phyloP scores from a whole-genome alignment of 78 protist genomes.

The Polysphondylium violaceum region DNA sequence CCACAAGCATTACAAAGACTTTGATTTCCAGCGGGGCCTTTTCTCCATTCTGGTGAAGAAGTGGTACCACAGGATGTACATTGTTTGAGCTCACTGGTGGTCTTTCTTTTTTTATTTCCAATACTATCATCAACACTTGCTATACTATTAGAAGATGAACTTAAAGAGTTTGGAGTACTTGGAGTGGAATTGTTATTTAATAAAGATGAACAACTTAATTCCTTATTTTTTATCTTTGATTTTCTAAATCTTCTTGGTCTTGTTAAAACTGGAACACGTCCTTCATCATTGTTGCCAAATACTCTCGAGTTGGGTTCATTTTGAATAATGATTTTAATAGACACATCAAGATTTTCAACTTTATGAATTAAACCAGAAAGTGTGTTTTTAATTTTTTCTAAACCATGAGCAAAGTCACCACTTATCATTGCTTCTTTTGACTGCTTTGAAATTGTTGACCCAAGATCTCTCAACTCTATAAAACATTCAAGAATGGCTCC shows the following conservation, averaged over 20 bases:
- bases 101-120: slow-evolving; percentile 41
- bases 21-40: slow-evolving; percentile 76
- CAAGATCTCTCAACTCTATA: slow-evolving; percentile 57
- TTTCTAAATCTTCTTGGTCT: slow-evolving; percentile 73
- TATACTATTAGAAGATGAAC: background rate
- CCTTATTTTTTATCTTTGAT: slow-evolving; percentile 55
- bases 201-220: background rate
- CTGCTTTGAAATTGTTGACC: slow-evolving; percentile 63
- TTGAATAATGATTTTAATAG: slow-evolving; percentile 29
- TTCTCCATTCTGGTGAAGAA: slow-evolving; percentile 75
- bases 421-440: slow-evolving; percentile 67
- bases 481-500: slow-evolving; percentile 62
- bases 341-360: slow-evolving; percentile 52
- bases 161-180: background rate
- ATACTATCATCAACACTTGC: background rate
- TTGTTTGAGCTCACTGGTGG: slow-evolving; percentile 31
- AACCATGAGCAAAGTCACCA: slow-evolving; percentile 62
- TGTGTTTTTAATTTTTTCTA: slow-evolving; percentile 38
- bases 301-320: slow-evolving; percentile 61
- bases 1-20: slow-evolving; percentile 78
- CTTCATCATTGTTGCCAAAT: slow-evolving; percentile 64
- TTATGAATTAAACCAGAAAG: background rate
- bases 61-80: slow-evolving; percentile 72
- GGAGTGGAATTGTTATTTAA: background rate
- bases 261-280: slow-evolving; percentile 69